Percentiles rank a stretch among this genome's conserved stretches.
These are phyloP conservation scores for Lachancea waltii DNA, from an alignment of 805 yeast species.

Conservation along the genomic window DNA sequence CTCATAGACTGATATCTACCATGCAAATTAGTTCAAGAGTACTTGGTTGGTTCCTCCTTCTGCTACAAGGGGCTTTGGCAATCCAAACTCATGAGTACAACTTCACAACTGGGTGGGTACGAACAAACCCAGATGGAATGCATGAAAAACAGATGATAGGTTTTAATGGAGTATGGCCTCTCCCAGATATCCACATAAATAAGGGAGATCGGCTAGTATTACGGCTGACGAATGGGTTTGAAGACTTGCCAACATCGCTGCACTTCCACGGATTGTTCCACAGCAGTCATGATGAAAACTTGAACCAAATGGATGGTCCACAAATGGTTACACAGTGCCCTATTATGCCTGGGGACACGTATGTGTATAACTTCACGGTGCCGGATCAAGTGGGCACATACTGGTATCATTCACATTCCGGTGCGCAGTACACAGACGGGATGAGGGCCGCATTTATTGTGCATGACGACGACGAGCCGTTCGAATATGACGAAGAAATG, in stretches of 20 bases:
- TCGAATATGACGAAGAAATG: constrained; percentile 57
- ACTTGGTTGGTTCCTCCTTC: no score
- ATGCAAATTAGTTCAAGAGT: no score
- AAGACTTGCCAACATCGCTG: constrained; percentile 46
- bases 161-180: constrained; percentile 67
- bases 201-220: constrained; percentile 58
- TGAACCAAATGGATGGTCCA: constrained; percentile 68
- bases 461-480: constrained; percentile 51
- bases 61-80: constrained; percentile 2
- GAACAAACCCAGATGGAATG: constrained; percentile 62
- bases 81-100: constrained; percentile 46
- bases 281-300: constrained; percentile 42
- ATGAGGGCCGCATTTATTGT: constrained; percentile 61
- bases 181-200: constrained; percentile 58
- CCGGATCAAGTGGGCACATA: constrained; percentile 65
- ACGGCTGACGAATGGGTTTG: constrained; percentile 56
- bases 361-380: constrained; percentile 64
- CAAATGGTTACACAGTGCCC: constrained; percentile 78
- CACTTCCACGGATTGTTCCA: constrained; percentile 80
- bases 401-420: constrained; percentile 81
- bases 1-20: no score
- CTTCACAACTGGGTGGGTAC: constrained; percentile 52
- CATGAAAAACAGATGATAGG: constrained; percentile 53
- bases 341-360: constrained; percentile 59
- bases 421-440: constrained; percentile 75